A percentile compares a stretch with the other conserved stretches of the same genome.
These are phyloP conservation scores for Cryptococcus maquisensis DNA, from an alignment of 1,284 basidiomycete genomes.

Conservation along the genomic window DNA sequence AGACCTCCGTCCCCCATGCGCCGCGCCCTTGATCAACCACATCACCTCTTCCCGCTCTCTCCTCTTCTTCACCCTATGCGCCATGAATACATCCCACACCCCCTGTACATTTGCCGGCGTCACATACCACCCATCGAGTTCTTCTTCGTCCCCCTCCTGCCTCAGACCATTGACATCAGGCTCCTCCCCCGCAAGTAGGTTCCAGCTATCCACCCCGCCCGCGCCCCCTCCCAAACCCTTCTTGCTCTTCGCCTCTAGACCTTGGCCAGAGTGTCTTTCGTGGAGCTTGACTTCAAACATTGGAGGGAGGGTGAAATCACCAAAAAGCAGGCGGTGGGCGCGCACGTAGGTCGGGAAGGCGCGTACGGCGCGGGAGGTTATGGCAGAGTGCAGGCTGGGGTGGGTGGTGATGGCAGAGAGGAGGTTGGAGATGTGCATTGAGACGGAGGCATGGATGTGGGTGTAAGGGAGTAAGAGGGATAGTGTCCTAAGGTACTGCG, in stretches of 20 bases:
- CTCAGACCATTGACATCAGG: conserved; percentile 13
- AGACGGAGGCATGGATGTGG: conserved; percentile 40
- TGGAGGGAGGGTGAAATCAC: conserved; percentile 23
- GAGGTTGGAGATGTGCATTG: conserved; percentile 39
- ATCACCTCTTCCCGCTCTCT: conserved; percentile 29
- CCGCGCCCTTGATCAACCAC: conserved; percentile 28
- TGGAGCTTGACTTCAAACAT: background rate
- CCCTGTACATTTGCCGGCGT: conserved; percentile 30
- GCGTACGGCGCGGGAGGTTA: conserved; percentile 24
- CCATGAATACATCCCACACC: conserved; percentile 27
- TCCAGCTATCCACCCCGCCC: conserved; percentile 38
- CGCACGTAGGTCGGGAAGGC: conserved; percentile 26
- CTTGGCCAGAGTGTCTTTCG: background rate
- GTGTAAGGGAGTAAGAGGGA: conserved; percentile 31
- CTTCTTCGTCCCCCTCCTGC: background rate
- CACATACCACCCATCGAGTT: conserved; percentile 26
- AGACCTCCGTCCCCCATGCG: conserved; percentile 3
- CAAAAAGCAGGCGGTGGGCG: conserved; percentile 32
- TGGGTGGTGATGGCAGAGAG: conserved; percentile 35
- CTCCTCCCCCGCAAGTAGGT: conserved; percentile 33
- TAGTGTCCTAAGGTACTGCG: conserved; percentile 27
- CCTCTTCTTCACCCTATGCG: conserved; percentile 31
- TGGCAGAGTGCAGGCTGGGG: conserved; percentile 25
- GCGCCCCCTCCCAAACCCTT: conserved; percentile 26
- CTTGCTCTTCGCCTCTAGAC: background rate